phyloP scores from a whole-genome alignment of 345 rosid genomes.

The Eucalyptus erythrocorys region DNA sequence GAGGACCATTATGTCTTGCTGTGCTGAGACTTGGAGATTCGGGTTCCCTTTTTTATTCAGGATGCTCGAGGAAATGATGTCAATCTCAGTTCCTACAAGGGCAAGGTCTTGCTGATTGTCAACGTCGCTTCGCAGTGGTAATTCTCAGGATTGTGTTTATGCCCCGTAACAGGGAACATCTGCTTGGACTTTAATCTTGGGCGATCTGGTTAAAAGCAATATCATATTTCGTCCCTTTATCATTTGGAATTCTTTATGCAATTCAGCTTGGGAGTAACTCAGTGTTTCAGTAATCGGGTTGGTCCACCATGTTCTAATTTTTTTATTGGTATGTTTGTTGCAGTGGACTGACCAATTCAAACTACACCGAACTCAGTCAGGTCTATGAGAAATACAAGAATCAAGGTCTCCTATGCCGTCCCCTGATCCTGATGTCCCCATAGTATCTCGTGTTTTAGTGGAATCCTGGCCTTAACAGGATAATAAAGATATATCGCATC shows the following conservation, averaged over 20 bases:
- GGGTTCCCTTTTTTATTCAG: constrained; percentile 12
- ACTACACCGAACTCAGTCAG: constrained; percentile 79
- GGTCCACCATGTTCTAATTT: not conserved
- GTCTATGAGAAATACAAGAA: constrained; percentile 75
- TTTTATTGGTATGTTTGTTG: not conserved
- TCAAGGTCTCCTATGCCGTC: constrained; percentile 34
- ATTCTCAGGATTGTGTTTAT: not conserved
- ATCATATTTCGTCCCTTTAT: not conserved
- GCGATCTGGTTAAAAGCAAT: not conserved
- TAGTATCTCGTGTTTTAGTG: not conserved
- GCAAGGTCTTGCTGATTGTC: constrained; percentile 82
- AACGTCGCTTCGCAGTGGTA: constrained; percentile 99
- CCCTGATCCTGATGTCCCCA: not conserved
- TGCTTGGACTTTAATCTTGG: not conserved
- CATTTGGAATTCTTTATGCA: not conserved
- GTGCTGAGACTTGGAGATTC: not conserved
- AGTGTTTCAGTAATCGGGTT: not conserved
- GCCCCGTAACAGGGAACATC: not conserved
- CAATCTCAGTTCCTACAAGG: constrained; percentile 67
- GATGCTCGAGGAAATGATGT: constrained; percentile 75
- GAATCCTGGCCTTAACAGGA: not conserved
- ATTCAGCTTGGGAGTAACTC: not conserved
- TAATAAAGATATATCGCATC: not conserved
- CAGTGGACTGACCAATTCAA: constrained; percentile 91
- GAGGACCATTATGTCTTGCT: not conserved